These are phyloP conservation scores for Vitellaria paradoxa DNA, from an alignment of 179 eudicot genomes.

Conservation along the genomic window DNA sequence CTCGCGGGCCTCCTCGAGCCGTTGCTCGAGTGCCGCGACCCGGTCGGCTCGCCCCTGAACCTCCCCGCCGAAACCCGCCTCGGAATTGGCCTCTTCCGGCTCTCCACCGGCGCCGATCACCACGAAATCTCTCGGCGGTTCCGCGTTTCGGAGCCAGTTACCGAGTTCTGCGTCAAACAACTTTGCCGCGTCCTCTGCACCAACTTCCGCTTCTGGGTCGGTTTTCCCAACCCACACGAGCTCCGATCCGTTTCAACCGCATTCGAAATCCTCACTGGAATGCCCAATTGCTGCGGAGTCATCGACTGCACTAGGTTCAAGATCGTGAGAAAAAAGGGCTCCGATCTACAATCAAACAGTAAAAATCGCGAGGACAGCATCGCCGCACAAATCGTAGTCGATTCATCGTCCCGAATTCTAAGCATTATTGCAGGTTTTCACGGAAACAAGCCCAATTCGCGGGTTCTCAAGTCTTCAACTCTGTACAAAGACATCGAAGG, in stretches of 20 bases:
- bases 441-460: slow-evolving; percentile 40
- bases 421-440: slow-evolving; percentile 68
- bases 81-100: slow-evolving; percentile 64
- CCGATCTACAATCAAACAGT: not conserved
- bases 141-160: slow-evolving; percentile 40
- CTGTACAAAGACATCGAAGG: slow-evolving; percentile 57
- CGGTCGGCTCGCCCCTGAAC: slow-evolving; percentile 40
- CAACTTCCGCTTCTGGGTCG: slow-evolving; percentile 86
- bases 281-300: slow-evolving; percentile 83
- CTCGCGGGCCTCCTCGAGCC: slow-evolving; percentile 76
- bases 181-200: slow-evolving; percentile 84
- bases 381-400: slow-evolving; percentile 75
- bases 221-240: slow-evolving; percentile 57
- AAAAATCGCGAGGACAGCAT: slow-evolving; percentile 25
- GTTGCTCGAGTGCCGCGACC: slow-evolving; percentile 88
- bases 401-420: slow-evolving; percentile 61
- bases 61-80: slow-evolving; percentile 62
- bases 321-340: slow-evolving; percentile 12
- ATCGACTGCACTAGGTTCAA: slow-evolving; percentile 53
- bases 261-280: slow-evolving; percentile 45
- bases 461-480: slow-evolving; percentile 53
- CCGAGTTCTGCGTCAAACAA: slow-evolving; percentile 65
- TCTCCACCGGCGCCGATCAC: slow-evolving; percentile 66
- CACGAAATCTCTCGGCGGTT: slow-evolving; percentile 49
- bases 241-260: slow-evolving; percentile 30